Conservation (phyloP, 345 rosid species). For the Citrus inodora region DNA sequence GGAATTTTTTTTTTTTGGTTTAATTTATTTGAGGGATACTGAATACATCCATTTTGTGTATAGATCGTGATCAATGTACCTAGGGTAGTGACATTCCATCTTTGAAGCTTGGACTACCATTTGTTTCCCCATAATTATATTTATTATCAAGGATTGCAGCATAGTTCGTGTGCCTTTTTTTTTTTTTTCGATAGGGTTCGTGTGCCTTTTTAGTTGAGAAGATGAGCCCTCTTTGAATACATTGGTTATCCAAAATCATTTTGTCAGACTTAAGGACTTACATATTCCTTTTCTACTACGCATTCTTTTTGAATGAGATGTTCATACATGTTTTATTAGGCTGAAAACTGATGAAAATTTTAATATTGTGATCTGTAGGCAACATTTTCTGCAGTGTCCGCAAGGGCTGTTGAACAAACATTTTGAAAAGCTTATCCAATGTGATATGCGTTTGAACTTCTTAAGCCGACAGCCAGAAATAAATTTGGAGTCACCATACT, state of each 20-base stretch:
- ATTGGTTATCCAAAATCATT: background rate
- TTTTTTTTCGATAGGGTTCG: background rate
- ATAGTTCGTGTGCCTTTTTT: background rate
- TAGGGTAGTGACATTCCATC: background rate
- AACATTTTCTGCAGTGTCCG: constrained; percentile 91
- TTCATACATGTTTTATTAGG: background rate
- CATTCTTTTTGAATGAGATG: background rate
- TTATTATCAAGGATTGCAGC: background rate
- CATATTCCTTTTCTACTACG: background rate
- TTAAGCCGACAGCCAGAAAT: constrained; percentile 81
- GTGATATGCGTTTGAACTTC: constrained; percentile 79
- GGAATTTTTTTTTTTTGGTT: background rate
- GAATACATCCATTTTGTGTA: background rate
- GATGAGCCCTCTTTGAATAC: background rate
- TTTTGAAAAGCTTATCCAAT: constrained; percentile 94
- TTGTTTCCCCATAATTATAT: background rate
- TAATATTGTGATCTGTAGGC: constrained; percentile 42
- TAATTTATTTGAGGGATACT: background rate
- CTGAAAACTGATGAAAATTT: constrained; percentile 1
- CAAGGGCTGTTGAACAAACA: constrained; percentile 86
- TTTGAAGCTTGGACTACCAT: background rate
- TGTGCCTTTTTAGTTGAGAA: too few species aligned
- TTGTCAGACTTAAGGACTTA: background rate
- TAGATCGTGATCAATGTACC: background rate
- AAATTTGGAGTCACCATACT: constrained; percentile 72